A percentile compares a stretch with the other conserved stretches of the same genome.
Evolutionary conservation across 2,329 filamentous ascomycete species (phyloP).

Genomic region (Fusarium sacchari): DNA sequence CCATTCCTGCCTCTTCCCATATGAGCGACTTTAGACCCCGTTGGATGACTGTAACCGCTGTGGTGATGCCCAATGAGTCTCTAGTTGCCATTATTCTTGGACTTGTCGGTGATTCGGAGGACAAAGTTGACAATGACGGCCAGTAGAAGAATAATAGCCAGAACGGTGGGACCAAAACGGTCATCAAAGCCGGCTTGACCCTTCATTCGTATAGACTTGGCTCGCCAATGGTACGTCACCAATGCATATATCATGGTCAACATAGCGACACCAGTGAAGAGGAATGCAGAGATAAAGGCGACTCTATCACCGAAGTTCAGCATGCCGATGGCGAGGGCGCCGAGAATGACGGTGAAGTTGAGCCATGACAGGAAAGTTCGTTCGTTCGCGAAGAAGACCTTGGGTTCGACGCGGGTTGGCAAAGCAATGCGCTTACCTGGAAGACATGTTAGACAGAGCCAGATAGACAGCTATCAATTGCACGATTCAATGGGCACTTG

Average conservation of each 20-base stretch:
- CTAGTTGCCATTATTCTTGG: slow-evolving; percentile 50
- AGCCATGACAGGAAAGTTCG: slow-evolving; percentile 99
- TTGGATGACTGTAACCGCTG: neutral
- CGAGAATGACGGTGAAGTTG: slow-evolving; percentile 98
- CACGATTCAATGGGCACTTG: slow-evolving; percentile 33
- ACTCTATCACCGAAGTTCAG: slow-evolving; percentile 97
- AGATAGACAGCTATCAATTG: neutral
- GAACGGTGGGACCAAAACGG: slow-evolving; percentile 88
- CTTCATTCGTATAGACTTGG: slow-evolving; percentile 87
- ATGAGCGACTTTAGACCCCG: neutral
- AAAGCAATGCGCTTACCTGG: slow-evolving; percentile 97
- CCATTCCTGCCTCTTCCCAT: neutral
- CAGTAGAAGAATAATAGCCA: slow-evolving; percentile 85
- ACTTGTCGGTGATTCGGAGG: slow-evolving; percentile 69
- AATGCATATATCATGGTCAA: slow-evolving; percentile 95
- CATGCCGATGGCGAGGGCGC: slow-evolving; percentile 94
- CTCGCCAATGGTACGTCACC: slow-evolving; percentile 96
- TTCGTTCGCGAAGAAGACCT: slow-evolving; percentile 99
- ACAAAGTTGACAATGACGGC: slow-evolving; percentile 98
- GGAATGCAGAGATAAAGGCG: slow-evolving; percentile 90
- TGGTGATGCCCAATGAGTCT: neutral
- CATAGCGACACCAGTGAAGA: slow-evolving; percentile 96
- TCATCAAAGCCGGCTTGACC: slow-evolving; percentile 98
- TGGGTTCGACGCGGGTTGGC: slow-evolving; percentile 96
- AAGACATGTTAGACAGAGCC: slow-evolving; percentile 26